Evolutionary conservation across 495 filamentous ascomycete genomes (phyloP).

Genomic region (Hamigera avellanea): DNA sequence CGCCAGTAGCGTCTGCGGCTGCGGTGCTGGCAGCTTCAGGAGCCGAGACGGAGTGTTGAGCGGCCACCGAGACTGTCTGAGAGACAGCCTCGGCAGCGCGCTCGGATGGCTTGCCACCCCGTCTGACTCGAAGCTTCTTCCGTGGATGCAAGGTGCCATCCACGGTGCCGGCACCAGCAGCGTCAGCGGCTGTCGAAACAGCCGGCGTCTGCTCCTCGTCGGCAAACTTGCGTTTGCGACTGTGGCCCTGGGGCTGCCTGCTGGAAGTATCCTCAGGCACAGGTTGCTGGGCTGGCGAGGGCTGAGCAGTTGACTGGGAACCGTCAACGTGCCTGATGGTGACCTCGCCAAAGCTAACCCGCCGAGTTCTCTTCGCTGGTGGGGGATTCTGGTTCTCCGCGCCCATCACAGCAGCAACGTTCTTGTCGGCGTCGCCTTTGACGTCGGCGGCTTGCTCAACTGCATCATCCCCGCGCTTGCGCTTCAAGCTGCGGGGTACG

Average conservation of each 20-base stretch:
- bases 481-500: neutral
- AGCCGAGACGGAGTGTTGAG: too few relatives aligned
- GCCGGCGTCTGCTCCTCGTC: neutral
- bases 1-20: too few relatives aligned
- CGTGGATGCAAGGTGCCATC: too few relatives aligned
- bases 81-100: too few relatives aligned
- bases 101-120: too few relatives aligned
- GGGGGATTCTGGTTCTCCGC: constrained; percentile 1
- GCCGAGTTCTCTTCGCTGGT: neutral
- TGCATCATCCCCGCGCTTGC: constrained; percentile 1
- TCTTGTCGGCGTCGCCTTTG: constrained; percentile 1
- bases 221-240: constrained; percentile 3
- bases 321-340: too few relatives aligned
- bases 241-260: neutral
- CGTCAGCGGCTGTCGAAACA: neutral
- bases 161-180: neutral
- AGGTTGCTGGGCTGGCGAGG: neutral
- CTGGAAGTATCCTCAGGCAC: neutral
- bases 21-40: too few relatives aligned
- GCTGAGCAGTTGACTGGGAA: neutral
- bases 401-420: neutral
- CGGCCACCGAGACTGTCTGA: neutral
- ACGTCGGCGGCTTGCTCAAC: neutral
- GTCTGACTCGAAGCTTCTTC: too few relatives aligned
- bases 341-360: too few relatives aligned